Percentiles rank a stretch among this genome's conserved stretches.
phyloP scores from a whole-genome alignment of 805 yeast genomes.

The Debaryomyces maramus region DNA sequence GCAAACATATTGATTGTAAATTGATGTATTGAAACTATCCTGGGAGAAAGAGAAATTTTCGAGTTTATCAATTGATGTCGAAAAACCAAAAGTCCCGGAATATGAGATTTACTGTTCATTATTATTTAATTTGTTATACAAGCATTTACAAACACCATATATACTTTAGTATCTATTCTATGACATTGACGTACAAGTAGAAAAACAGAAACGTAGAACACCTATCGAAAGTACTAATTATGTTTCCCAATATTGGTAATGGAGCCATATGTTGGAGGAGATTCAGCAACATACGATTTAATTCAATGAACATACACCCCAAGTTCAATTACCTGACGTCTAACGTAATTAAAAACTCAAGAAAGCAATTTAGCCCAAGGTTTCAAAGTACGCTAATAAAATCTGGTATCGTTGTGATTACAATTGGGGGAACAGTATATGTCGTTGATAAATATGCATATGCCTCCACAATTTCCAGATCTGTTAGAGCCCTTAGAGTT shows the following conservation, averaged over 20 bases:
- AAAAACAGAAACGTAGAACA: too few species aligned
- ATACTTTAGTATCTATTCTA: too few species aligned
- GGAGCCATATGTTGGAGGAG: too few species aligned
- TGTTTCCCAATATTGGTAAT: too few species aligned
- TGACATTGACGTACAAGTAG: too few species aligned
- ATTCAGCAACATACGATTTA: background rate
- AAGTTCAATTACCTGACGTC: background rate
- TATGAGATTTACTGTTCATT: too few species aligned
- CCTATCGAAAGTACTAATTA: too few species aligned
- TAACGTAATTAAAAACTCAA: background rate
- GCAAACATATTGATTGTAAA: slow-evolving; percentile 11
- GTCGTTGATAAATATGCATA: slow-evolving; percentile 17
- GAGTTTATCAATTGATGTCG: background rate
- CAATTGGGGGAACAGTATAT: slow-evolving; percentile 12
- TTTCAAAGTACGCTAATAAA: background rate
- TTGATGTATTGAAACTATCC: background rate
- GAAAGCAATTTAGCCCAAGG: background rate
- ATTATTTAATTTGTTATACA: too few species aligned
- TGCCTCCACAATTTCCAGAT: slow-evolving; percentile 53
- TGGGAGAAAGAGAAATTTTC: background rate
- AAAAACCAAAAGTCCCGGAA: too few species aligned
- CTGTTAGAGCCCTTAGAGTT: slow-evolving; percentile 49
- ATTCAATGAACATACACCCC: background rate
- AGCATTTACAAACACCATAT: too few species aligned
- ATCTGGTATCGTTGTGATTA: slow-evolving; percentile 5